phyloP scores from a whole-genome alignment of 192 early-diverging fungal species.

The Allomyces macrogynus region DNA sequence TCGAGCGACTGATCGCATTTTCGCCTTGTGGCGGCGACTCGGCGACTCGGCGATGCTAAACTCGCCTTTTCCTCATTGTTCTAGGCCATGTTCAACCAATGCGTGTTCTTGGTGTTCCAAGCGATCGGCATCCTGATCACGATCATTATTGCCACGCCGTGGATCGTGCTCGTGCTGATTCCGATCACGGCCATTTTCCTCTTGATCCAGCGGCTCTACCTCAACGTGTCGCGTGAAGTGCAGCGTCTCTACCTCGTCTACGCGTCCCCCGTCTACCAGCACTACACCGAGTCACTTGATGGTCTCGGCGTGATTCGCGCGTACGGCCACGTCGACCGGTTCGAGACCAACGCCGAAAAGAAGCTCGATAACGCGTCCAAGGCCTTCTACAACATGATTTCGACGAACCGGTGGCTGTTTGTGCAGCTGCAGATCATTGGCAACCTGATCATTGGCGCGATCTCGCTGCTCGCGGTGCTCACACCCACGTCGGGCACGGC shows the following conservation, averaged over 20 bases:
- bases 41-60: no score
- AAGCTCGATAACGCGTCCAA: slow-evolving; percentile 65
- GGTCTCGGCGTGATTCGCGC: slow-evolving; percentile 70
- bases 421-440: slow-evolving; percentile 61
- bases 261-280: slow-evolving; percentile 52
- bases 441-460: slow-evolving; percentile 56
- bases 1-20: no score
- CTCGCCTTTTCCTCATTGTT: no score
- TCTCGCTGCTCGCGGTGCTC: slow-evolving; percentile 47
- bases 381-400: slow-evolving; percentile 72
- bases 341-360: slow-evolving; percentile 32
- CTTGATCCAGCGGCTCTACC: slow-evolving; percentile 44
- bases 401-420: slow-evolving; percentile 70
- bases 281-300: slow-evolving; percentile 60
- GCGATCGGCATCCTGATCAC: slow-evolving; percentile 26
- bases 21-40: no score
- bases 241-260: slow-evolving; percentile 70
- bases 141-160: slow-evolving; percentile 26
- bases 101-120: slow-evolving; percentile 18
- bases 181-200: slow-evolving; percentile 35
- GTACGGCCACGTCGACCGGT: slow-evolving; percentile 47
- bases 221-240: slow-evolving; percentile 62
- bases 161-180: slow-evolving; percentile 37
- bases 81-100: neutral
- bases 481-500: slow-evolving; percentile 27